A percentile compares a stretch with the other conserved stretches of the same genome.
Conservation (phyloP, 495 filamentous ascomycete genomes). For the Lichenothelia convexa region DNA sequence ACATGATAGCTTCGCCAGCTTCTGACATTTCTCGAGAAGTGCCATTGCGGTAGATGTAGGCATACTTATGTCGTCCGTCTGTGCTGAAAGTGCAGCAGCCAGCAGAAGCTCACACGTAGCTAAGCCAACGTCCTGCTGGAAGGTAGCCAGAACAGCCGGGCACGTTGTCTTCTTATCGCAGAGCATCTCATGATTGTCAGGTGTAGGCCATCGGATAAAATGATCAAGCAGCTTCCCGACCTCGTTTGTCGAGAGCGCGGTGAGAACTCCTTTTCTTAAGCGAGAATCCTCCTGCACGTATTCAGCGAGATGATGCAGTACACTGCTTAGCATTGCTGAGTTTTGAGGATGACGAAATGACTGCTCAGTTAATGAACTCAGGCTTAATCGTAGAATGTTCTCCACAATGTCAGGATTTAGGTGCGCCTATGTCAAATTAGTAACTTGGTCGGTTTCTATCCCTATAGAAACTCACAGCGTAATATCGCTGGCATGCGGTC, state of each 20-base stretch:
- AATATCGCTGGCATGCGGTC: too few species aligned
- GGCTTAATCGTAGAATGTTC: too few species aligned
- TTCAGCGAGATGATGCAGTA: too few species aligned
- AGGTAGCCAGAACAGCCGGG: neutral
- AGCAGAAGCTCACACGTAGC: constrained; percentile 11
- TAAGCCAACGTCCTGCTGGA: constrained; percentile 2
- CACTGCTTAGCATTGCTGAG: too few species aligned
- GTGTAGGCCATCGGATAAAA: neutral
- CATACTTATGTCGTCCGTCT: constrained; percentile 6
- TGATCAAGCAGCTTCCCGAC: neutral
- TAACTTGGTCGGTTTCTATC: neutral
- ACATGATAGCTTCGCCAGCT: constrained; percentile 1
- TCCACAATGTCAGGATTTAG: neutral
- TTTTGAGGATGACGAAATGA: too few species aligned
- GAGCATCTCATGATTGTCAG: neutral
- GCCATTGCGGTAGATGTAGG: constrained; percentile 2
- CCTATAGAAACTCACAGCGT: neutral
- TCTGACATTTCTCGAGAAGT: constrained; percentile 6
- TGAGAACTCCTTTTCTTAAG: neutral
- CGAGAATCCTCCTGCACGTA: neutral
- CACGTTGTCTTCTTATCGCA: neutral
- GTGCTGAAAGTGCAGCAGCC: constrained; percentile 12
- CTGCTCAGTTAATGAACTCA: too few species aligned
- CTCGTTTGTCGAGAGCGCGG: constrained; percentile 3
- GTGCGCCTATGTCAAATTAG: neutral